Base-by-base conservation (phyloP, 1,284 basidiomycete genomes). In the Polyporus tsugae region DNA sequence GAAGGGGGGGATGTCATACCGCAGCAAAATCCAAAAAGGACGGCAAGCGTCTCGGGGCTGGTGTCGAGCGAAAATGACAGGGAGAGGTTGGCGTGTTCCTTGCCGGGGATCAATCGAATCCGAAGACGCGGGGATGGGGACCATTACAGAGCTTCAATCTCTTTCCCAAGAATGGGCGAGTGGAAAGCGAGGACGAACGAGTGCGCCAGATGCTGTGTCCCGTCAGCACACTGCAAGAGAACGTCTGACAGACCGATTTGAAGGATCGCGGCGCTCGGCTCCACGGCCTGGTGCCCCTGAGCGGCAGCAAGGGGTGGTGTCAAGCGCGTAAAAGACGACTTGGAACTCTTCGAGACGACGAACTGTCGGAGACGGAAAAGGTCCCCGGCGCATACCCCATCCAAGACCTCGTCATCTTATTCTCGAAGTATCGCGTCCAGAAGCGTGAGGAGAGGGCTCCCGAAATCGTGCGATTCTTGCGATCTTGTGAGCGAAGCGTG, bases 201-300 rank as follows among this genome's bases (percentile, higher is more conserved):
- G 17, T 46, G 44, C 22, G 82, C 79, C n/a, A 75, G 78, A 70
- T 86, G 85, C 70, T 84, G 81, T 52, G 82, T 76, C 63, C 80
- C 77, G 73, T 87, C 85, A 17, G 84, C 83, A 4, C 85, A 85
- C 59, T 82, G 81, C 25, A 87, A 73, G 55, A 84, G 78, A 46
- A 86, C 72, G 68, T 86, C 85, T 22, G 70, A 58, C 13, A 33
- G 46, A 5, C 33, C 33, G 5, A 62, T 13, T 5, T 10, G 29
- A 22, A 33, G 46, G 9, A 62, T 38, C 1, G 29, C 25, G 25
- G 6, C 15, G 17, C 29, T 57, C 11, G 53, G 53, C 73, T 86
- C 85, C 19, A 29, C 29, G 29, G 29, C 29, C 29, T 29, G 29
- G 29, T 29, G 29, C 29, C 2, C 29, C 29, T 29, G 29, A 29